Base-by-base conservation (phyloP, 257 asterid genomes). In the Solanum sparsipilum region DNA sequence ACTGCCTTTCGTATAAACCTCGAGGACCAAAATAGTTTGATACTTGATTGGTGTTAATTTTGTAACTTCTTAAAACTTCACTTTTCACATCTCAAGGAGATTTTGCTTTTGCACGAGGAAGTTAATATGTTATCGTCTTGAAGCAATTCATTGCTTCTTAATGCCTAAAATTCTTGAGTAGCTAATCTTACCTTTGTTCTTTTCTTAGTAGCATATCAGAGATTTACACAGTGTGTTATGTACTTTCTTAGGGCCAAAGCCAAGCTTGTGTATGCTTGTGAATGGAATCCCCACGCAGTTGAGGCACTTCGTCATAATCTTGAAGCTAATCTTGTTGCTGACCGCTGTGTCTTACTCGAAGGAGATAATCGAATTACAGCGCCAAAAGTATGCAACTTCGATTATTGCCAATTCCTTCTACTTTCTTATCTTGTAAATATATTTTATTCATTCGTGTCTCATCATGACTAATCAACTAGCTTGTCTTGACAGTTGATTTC, bases 211-310 rank as follows among this genome's bases (percentile, higher is more conserved):
- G 5, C 81, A 87, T 89, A 9, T 41, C 65, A 65, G 78, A 65
- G 35, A 10, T 38, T 63, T 67, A 86, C 31, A 70, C 2, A 29
- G 27, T 70, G 5, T 86, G 36, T 13, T 75, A 29, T 82, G 39
- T 48, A 5, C 29, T 29, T 85, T 60, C 72, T 83, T 93, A 97
- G 99, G 94, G 96, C 98, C 76, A 89, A 91, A 35, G 99, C 98
- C 34, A 94, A 95, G 91, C 84, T 92, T 91, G 97, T 97, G 73
- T 97, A 97, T 90, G 99, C 99, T 34, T 97, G 99, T 90, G 98
- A 97, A 91, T 96, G 99, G 99, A 95, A 97, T 88, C 98, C 97
- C 84, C 93, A 93, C 86, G 99, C 99, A 36, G 87, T 96, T 76
- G 96, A 94, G 92, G 99, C 99, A 88, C 98, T 97, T 75, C 94